These are phyloP conservation scores for Aspergillus calidoustus DNA, from an alignment of 2,329 filamentous ascomycete species.

Conservation along the genomic window DNA sequence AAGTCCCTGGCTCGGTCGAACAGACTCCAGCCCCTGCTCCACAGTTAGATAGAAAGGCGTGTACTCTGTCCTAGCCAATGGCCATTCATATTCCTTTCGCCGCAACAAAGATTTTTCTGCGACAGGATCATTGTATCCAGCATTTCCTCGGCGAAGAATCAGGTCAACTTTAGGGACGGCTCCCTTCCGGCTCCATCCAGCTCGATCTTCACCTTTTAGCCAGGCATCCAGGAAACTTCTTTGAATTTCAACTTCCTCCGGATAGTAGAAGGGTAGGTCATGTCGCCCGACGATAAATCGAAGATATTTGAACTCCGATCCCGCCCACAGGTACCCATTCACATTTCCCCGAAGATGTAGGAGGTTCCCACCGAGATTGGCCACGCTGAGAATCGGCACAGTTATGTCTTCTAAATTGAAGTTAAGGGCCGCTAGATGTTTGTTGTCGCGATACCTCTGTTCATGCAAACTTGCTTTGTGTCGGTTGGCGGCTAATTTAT, in stretches of 20 bases:
- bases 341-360: constrained; percentile 72
- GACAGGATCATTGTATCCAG: constrained; percentile 67
- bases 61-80: constrained; percentile 67
- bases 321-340: constrained; percentile 66
- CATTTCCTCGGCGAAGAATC: constrained; percentile 67
- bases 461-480: constrained; percentile 49
- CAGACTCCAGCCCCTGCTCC: constrained; percentile 56
- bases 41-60: constrained; percentile 60
- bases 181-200: constrained; percentile 53
- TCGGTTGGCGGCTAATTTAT: constrained; percentile 40
- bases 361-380: constrained; percentile 72
- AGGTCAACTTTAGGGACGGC: constrained; percentile 62
- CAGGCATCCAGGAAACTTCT: constrained; percentile 72
- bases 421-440: constrained; percentile 68
- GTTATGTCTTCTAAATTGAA: constrained; percentile 68
- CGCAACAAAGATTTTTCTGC: constrained; percentile 61
- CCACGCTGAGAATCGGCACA: constrained; percentile 65
- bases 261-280: constrained; percentile 74
- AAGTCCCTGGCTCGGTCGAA: too few species aligned
- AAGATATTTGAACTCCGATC: constrained; percentile 70
- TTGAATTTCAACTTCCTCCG: constrained; percentile 70
- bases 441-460: constrained; percentile 64
- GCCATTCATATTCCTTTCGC: constrained; percentile 67
- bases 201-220: constrained; percentile 67
- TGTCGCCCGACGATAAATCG: constrained; percentile 72